phyloP scores from a whole-genome alignment of 23 red algal genomes.

The Gracilaria vermiculophylla region DNA sequence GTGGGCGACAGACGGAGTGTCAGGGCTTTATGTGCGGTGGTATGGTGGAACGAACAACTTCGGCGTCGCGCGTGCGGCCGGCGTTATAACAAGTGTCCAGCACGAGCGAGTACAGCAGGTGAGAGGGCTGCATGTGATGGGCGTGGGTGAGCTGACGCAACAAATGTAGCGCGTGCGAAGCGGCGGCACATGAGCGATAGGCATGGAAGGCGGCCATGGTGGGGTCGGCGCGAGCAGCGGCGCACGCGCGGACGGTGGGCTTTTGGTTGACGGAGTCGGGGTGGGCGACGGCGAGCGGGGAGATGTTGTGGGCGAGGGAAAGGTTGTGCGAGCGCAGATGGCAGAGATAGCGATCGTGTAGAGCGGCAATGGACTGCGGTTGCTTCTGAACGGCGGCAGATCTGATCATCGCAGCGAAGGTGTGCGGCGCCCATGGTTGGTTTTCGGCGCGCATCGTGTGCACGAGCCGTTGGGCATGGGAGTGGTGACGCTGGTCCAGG shows the following conservation, averaged over 20 bases:
- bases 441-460: not conserved
- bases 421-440: not conserved
- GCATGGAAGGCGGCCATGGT: conserved; percentile 4
- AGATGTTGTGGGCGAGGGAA: no score
- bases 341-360: not conserved
- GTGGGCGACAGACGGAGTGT: not conserved
- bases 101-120: conserved; percentile 4
- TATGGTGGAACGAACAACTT: not conserved
- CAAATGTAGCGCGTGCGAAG: not conserved
- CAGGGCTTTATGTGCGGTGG: no score
- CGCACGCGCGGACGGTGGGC: not conserved
- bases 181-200: not conserved
- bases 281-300: not conserved
- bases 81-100: conserved; percentile 22
- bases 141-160: not conserved
- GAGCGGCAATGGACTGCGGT: not conserved
- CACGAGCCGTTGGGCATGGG: not conserved
- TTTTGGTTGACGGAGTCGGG: not conserved
- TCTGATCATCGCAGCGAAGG: conserved; percentile 16
- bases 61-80: not conserved
- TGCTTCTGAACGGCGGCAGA: not conserved
- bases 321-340: not conserved
- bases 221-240: not conserved
- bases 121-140: not conserved
- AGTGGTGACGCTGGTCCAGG: not conserved